These are phyloP conservation scores for Imleria badia DNA, from an alignment of 768 basidiomycete species.

Conservation along the genomic window DNA sequence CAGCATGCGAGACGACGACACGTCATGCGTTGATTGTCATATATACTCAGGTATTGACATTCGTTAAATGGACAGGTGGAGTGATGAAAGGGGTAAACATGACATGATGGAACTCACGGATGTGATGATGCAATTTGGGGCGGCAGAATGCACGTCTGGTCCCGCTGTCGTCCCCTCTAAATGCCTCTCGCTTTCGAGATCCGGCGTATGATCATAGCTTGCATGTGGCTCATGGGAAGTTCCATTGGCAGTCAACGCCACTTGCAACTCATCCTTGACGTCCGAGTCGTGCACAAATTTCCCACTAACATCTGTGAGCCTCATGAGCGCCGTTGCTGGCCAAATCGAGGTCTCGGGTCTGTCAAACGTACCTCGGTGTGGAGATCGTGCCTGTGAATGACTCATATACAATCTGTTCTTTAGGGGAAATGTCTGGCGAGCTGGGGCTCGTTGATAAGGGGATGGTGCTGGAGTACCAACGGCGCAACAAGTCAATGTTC, in stretches of 20 bases:
- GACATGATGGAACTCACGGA: slow-evolving; percentile 16
- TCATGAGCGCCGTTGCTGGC: slow-evolving; percentile 7
- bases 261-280: slow-evolving; percentile 6
- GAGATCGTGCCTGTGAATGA: slow-evolving; percentile 5
- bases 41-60: neutral
- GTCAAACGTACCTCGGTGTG: slow-evolving; percentile 12
- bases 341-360: neutral
- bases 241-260: neutral
- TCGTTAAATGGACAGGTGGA: neutral
- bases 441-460: neutral
- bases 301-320: slow-evolving; percentile 1
- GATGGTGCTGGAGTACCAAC: neutral
- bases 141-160: neutral
- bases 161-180: neutral
- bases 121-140: neutral
- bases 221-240: neutral
- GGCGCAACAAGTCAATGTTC: neutral
- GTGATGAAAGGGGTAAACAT: neutral
- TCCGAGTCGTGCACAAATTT: slow-evolving; percentile 7
- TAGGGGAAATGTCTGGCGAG: too few species aligned
- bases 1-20: neutral
- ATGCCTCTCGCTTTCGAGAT: slow-evolving; percentile 15
- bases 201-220: neutral
- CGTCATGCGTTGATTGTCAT: neutral
- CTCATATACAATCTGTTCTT: slow-evolving; percentile 7